Evolutionary conservation across 345 rosid genomes (phyloP), one percentile per base, ranked within the genome.

Genomic region (Euphorbia pulcherrima): DNA sequence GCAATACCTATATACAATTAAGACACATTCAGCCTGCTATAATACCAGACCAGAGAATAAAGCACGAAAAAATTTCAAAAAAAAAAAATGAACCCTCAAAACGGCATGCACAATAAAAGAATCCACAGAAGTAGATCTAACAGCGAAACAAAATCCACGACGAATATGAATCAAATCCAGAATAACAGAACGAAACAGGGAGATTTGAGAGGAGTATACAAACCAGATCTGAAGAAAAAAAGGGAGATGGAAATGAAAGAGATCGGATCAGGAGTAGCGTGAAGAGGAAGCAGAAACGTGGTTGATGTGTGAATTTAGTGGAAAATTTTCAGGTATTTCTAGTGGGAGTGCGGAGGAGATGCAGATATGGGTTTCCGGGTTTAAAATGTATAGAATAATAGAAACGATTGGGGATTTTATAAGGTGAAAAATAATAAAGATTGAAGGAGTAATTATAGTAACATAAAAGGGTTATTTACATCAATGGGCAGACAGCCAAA

Each of bases 151-250:
- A 52, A 52, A 52, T 52, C 26, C 26, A 52, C 21, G 21, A 18
- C 23, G 4, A 2, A 10, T 13, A 24, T 21, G 27, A 0, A 56
- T 26, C 2, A 29, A 6, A 56, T 17, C 62, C 6, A 16, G 18
- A 20, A 12, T 14, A 28, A 29, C 20, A 4, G 11, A 60, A 60
- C 3, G 2, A 28, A 50, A 60, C 40, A 51, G 21, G 30, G 61
- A 64, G 56, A 64, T 62, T 39, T 16, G 27, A 23, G 28, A 17
- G 37, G 61, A 40, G 60, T 59, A 66, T 65, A 51, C 67, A 13
- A 39, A 48, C 10, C 61, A 72, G 75, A 72, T 72, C 76, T 72
- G 46, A 51, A 72, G 21, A 50, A 27, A 18, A 18, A 58, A n/a
- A 5, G 60, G 21, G 8, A 26, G 59, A 12, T 29, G 23, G 1